Evolutionary conservation across 768 basidiomycete species (phyloP), one percentile per base, ranked within the genome.

Genomic region (Mycena polygramma): DNA sequence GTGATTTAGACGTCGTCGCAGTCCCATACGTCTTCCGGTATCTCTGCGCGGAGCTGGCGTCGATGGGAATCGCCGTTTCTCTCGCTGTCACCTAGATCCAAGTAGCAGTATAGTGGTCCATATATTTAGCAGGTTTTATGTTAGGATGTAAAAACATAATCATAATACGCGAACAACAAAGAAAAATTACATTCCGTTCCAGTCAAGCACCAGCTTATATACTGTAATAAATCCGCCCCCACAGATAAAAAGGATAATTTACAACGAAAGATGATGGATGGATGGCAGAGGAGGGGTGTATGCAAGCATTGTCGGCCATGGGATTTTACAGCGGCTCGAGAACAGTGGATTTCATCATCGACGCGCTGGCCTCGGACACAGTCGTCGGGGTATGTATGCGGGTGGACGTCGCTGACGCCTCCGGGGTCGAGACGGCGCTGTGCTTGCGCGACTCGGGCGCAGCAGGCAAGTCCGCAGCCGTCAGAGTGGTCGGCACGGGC

Each of bases 1-100:
- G 93, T 19, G 91, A 96, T 73, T 89, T 99, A 79, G 98, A 98
- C 80, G 92, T 99, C 55, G 91, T 99, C 61, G 97, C 97, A 15
- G 89, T 99, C 24, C 98, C 98, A 9, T 98, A 94, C 76, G 96
- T 97, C 59, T 97, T 98, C 82, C 87, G 95, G 57, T 95, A 96
- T 83, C 87, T 98, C 14, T 96, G 97, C 77, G 94, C 97, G 3
- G 98, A 99, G 83, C 83, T 99, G 74, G 97, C 97, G n/a, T 93
- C 95, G 20, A 99, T 99, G 97, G 97, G 98, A 54, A 98, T 99
- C 75, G 90, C 93, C 43, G 88, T 99, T 59, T 94, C 94, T 57
- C 81, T 99, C 57, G 91, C 94, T 77, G 89, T 97, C 61, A 87
- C 80, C 59, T 94, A 81, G 79, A 30, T 57, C 57, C 63, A 36